Percentiles rank a stretch among this genome's conserved stretches.
These are phyloP conservation scores for Hypoxylon sp. DNA, from an alignment of 2,329 filamentous ascomycete genomes.

Conservation along the genomic window DNA sequence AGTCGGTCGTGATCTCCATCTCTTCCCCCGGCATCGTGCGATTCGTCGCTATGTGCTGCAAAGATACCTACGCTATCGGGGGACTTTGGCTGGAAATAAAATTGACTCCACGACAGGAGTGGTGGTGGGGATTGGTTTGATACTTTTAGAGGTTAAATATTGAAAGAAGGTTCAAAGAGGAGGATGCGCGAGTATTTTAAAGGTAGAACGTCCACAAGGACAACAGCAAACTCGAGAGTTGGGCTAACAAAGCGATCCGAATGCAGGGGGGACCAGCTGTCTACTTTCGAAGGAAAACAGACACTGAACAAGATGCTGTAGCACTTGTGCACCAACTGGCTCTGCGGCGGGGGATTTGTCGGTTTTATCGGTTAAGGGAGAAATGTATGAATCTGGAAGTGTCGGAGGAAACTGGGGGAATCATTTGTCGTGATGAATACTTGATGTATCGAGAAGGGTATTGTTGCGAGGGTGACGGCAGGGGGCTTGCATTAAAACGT, in stretches of 20 bases:
- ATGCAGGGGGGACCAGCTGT: neutral
- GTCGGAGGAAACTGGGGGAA: slow-evolving; percentile 1
- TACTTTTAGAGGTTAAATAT: neutral
- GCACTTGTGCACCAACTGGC: neutral
- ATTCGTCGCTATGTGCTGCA: neutral
- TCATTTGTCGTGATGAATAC: slow-evolving; percentile 18
- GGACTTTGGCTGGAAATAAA: neutral
- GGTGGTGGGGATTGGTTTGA: neutral
- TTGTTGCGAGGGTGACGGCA: neutral
- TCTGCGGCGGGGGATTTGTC: neutral
- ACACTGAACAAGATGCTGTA: neutral
- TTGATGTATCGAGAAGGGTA: neutral
- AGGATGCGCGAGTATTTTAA: neutral
- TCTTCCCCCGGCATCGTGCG: slow-evolving; percentile 45
- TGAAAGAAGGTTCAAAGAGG: neutral
- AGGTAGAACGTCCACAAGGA: neutral
- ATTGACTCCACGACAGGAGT: neutral
- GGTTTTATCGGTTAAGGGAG: slow-evolving; percentile 6
- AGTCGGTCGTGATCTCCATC: slow-evolving; percentile 47
- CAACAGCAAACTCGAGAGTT: neutral
- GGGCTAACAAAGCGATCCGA: slow-evolving; percentile 19
- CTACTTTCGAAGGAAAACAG: neutral
- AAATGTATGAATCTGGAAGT: neutral
- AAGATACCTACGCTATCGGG: neutral
- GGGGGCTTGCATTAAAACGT: neutral